Percentiles rank a stretch among this genome's conserved stretches.
Conservation (phyloP, 345 rosid species). For the Orychophragmus violaceus region DNA sequence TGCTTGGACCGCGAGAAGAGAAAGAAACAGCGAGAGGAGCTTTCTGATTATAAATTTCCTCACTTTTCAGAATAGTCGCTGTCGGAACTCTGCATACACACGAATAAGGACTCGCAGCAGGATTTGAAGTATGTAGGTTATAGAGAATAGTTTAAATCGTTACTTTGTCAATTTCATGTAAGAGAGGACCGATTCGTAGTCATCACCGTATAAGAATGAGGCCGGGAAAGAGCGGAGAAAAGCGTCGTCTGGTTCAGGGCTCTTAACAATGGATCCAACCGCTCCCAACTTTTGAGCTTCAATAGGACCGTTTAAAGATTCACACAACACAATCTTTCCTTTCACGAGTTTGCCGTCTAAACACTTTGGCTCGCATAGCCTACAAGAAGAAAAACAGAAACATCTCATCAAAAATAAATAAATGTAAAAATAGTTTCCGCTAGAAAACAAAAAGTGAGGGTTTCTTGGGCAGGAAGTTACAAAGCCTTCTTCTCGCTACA, state of each 20-base stretch:
- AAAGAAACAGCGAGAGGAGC: conserved; percentile 33
- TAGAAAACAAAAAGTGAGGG: not conserved
- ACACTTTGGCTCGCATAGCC: conserved; percentile 22
- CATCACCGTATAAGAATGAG: not conserved
- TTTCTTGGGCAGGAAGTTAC: conserved; percentile 13
- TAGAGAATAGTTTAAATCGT: not conserved
- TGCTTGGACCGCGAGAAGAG: conserved; percentile 37
- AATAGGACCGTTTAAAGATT: too few species aligned
- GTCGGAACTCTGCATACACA: conserved; percentile 3
- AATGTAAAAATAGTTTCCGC: not conserved
- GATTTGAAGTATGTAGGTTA: not conserved
- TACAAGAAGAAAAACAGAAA: not conserved
- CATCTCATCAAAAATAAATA: not conserved
- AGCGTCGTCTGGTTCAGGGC: not conserved
- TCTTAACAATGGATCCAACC: conserved; percentile 23
- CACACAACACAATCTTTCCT: too few species aligned
- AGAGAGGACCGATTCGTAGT: not conserved
- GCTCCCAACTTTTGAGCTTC: too few species aligned
- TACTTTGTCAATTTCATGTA: conserved; percentile 32
- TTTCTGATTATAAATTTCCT: conserved; percentile 2
- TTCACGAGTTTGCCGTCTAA: conserved; percentile 22
- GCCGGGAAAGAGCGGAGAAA: conserved; percentile 27
- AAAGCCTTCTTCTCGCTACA: conserved; percentile 6
- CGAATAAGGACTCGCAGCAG: not conserved
- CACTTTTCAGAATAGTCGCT: conserved; percentile 29